These are phyloP conservation scores for Elaeis oleifera DNA, from an alignment of 202 grass and related monocot species.

Conservation along the genomic window DNA sequence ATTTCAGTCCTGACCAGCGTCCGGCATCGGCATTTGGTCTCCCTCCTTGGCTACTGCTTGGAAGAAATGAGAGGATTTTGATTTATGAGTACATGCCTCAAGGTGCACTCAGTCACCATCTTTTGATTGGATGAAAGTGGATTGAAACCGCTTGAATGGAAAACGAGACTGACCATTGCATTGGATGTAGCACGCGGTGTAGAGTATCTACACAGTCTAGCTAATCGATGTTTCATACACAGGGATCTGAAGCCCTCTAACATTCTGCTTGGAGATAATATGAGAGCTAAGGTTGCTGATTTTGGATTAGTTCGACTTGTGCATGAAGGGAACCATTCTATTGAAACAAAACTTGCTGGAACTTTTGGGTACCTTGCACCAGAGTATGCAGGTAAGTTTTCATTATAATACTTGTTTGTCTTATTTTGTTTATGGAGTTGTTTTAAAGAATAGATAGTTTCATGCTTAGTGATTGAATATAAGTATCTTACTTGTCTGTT, in stretches of 20 bases:
- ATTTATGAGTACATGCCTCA: conserved; percentile 48
- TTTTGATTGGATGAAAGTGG: conserved; percentile 33
- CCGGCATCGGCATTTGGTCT: conserved; percentile 32
- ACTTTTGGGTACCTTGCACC: conserved; percentile 49
- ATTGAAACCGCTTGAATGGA: conserved; percentile 31
- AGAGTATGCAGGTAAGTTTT: conserved; percentile 35
- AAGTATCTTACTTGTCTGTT: too few species aligned
- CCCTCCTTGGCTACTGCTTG: conserved; percentile 41
- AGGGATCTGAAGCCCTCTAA: conserved; percentile 50
- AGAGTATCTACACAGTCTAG: conserved; percentile 44
- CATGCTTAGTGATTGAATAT: too few species aligned
- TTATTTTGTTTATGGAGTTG: too few species aligned
- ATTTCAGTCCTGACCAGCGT: conserved; percentile 37
- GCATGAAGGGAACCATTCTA: conserved; percentile 28
- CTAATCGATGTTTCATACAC: conserved; percentile 42
- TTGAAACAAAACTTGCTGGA: conserved; percentile 43
- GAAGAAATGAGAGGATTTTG: conserved; percentile 45
- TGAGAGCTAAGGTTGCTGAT: conserved; percentile 46
- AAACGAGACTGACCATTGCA: conserved; percentile 29
- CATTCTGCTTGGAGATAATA: conserved; percentile 47
- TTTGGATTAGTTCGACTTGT: conserved; percentile 40
- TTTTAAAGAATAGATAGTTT: too few species aligned
- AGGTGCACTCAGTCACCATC: conserved; percentile 34
- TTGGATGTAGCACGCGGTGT: conserved; percentile 42
- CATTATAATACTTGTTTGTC: too few species aligned